Conservation (phyloP, 2,329 filamentous ascomycete species). For the Colletotrichum lentis region DNA sequence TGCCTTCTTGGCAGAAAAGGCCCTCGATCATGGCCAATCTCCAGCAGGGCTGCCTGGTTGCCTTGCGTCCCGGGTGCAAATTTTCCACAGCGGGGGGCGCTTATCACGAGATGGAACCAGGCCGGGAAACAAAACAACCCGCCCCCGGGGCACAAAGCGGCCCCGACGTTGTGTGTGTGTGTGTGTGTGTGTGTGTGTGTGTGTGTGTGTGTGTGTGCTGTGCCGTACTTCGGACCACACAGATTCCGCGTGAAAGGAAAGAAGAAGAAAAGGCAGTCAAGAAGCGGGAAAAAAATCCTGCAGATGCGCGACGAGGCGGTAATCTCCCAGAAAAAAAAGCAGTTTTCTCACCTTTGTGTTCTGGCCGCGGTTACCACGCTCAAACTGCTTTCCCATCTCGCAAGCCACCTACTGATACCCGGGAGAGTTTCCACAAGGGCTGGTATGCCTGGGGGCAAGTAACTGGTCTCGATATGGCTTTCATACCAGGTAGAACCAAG, state of each 20-base stretch:
- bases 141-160: background rate
- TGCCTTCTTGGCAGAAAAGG: background rate
- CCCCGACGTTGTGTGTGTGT: background rate
- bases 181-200: no score
- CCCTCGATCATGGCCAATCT: no score
- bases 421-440: no score
- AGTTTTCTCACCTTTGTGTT: no score
- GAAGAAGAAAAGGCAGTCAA: background rate
- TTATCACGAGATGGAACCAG: background rate
- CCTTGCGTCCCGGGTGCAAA: background rate
- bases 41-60: background rate
- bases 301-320: background rate
- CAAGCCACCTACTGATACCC: background rate
- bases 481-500: no score
- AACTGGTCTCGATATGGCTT: no score
- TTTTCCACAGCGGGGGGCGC: background rate
- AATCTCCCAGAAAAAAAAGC: background rate
- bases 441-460: no score
- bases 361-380: no score
- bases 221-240: background rate
- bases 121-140: background rate
- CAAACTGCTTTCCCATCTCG: background rate
- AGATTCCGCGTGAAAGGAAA: background rate
- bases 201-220: background rate
- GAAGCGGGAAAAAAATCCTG: background rate